phyloP scores from a whole-genome alignment of 2,329 filamentous ascomycete species.

The Aspergillus oerlinghausenensis region DNA sequence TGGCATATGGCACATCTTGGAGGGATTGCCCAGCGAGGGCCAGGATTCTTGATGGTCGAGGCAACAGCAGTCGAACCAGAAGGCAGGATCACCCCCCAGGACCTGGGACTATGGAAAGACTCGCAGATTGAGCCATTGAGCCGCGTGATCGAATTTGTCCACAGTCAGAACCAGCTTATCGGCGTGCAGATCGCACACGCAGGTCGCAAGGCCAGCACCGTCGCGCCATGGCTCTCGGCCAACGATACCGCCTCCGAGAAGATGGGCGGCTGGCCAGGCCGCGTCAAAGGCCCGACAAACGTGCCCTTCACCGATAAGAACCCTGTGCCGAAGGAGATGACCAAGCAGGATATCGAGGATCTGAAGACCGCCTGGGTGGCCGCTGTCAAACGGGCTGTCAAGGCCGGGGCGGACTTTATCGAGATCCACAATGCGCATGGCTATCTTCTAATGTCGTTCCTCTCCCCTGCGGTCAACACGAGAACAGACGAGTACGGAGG shows the following conservation, averaged over 20 bases:
- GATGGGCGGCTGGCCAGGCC: slow-evolving; percentile 51
- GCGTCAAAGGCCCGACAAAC: slow-evolving; percentile 54
- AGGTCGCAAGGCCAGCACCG: slow-evolving; percentile 59
- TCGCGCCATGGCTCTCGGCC: slow-evolving; percentile 47
- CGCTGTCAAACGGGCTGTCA: slow-evolving; percentile 56
- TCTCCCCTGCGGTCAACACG: slow-evolving; percentile 64
- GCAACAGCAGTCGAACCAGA: slow-evolving; percentile 70
- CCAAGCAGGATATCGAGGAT: slow-evolving; percentile 60
- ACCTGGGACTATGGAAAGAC: slow-evolving; percentile 69
- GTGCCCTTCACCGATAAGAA: slow-evolving; percentile 59
- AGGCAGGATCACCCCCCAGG: slow-evolving; percentile 70
- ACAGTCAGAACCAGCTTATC: slow-evolving; percentile 70
- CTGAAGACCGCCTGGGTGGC: slow-evolving; percentile 60
- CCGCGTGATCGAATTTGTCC: slow-evolving; percentile 70
- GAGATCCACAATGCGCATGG: slow-evolving; percentile 78
- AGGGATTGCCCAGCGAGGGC: slow-evolving; percentile 70
- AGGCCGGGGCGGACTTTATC: slow-evolving; percentile 70
- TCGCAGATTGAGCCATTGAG: slow-evolving; percentile 67
- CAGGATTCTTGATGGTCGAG: slow-evolving; percentile 71
- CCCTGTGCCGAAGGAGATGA: slow-evolving; percentile 62
- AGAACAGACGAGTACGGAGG: slow-evolving; percentile 57
- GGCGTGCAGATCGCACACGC: slow-evolving; percentile 80
- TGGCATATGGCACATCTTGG: slow-evolving; percentile 82
- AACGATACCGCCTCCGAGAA: slow-evolving; percentile 42
- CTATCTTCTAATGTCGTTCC: slow-evolving; percentile 67